Base-by-base conservation (phyloP, 2,329 filamentous ascomycete species). In the Alternaria gansuensis region DNA sequence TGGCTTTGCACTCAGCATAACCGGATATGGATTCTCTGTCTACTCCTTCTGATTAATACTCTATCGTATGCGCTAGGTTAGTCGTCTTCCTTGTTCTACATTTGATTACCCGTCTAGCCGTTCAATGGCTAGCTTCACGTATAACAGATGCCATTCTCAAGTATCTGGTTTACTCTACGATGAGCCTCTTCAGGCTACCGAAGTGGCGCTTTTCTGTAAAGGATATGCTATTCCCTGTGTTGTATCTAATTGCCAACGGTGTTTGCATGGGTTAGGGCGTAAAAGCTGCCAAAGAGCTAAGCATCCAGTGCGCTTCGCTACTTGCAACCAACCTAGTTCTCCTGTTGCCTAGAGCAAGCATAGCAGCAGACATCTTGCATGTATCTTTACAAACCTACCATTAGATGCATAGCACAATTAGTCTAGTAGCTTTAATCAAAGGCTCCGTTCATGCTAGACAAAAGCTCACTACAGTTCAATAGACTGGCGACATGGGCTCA, bases 321-420 rank as follows among this genome's bases (percentile, higher is more conserved):
- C 46, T 63, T 3, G 34, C 34, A 51, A 64, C 45, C 2, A 66
- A 66, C 39, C 54, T 64, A 3, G 26, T 63, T 14, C 50, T 66
- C n/a, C 53, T 60, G 1, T 17, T 62, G 2, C 57, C 48, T 10
- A 21, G 57, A 3, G 29, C 37, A 36, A 62, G 17, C 11, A n/a
- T 63, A 37, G 50, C 41, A 23, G 59, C 62, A 3, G 39, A 66
- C 24, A 17, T 43, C 10, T 23, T 66, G 23, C 23, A 51, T 24
- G 40, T 66, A 11, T 64, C 54, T 2, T 44, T 66, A 13, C 26
- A 21, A 53, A 37, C 3, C 0, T 64, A 64, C 23, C 0, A 55
- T 2, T 34, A 40, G 14, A 51, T 31, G 14, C 36, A 66, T 33
- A 53, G 41, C 28, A 9, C 57, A 24, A 41, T 64, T 48, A 26